A percentile compares a stretch with the other conserved stretches of the same genome.
Evolutionary conservation across 164 flowering plant species (phyloP).

Genomic region (Aristolochia fimbriata): DNA sequence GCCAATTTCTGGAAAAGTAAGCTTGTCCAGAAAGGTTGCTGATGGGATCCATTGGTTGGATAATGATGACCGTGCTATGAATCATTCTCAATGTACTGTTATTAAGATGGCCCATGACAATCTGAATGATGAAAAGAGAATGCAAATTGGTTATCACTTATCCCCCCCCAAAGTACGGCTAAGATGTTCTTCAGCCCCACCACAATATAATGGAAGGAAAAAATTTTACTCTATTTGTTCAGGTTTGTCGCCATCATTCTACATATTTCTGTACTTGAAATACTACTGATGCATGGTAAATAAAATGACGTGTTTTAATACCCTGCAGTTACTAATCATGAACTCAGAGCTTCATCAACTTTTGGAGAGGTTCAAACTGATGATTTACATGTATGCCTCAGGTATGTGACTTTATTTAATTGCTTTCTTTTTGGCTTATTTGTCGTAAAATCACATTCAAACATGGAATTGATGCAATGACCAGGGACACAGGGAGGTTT

Average conservation of each 20-base stretch:
- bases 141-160: too few species aligned
- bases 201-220: conserved; percentile 45
- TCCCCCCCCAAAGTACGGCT: too few species aligned
- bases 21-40: too few species aligned
- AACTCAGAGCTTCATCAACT: conserved; percentile 13
- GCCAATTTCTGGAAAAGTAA: too few species aligned
- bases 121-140: too few species aligned
- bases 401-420: conserved; percentile 13
- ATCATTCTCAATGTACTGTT: too few species aligned
- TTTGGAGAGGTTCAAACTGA: conserved; percentile 11
- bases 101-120: too few species aligned
- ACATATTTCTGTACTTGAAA: conserved; percentile 1
- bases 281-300: too few species aligned
- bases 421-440: too few species aligned
- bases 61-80: too few species aligned
- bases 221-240: conserved; percentile 17
- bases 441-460: background rate
- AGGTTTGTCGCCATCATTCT: background rate
- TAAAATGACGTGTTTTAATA: too few species aligned
- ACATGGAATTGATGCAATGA: background rate
- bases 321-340: conserved; percentile 18
- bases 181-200: conserved; percentile 93
- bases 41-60: too few species aligned
- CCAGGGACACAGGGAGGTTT: background rate
- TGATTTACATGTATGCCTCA: conserved; percentile 7